Evolutionary conservation across 164 flowering plant species (phyloP).

Genomic region (Echeveria elegans): DNA sequence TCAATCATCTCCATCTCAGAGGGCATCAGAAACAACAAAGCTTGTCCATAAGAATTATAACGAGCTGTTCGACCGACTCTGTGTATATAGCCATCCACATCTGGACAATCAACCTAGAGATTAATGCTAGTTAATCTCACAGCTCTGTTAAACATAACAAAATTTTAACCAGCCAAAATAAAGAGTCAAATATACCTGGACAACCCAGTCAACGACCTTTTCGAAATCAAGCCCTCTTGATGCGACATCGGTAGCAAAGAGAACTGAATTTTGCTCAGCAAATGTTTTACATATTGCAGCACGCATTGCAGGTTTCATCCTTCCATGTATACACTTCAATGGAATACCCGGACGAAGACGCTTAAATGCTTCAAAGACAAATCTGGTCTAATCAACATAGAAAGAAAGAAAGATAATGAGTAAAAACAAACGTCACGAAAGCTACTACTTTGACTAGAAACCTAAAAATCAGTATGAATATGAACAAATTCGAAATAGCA

Average conservation of each 20-base stretch:
- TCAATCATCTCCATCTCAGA: conserved; percentile 74
- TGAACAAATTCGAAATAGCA: background rate
- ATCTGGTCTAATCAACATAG: conserved; percentile 46
- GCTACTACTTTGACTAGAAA: background rate
- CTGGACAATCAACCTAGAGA: conserved; percentile 89
- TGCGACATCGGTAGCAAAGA: conserved; percentile 83
- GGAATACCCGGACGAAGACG: conserved; percentile 92
- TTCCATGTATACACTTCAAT: conserved; percentile 81
- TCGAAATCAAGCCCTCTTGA: conserved; percentile 94
- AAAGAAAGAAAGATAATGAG: background rate
- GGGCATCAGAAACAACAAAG: conserved; percentile 68
- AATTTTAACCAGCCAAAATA: background rate
- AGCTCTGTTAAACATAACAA: background rate
- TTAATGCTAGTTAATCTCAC: background rate
- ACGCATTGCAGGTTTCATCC: conserved; percentile 70
- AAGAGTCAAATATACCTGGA: conserved; percentile 47
- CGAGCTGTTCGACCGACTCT: conserved; percentile 98
- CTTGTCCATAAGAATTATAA: conserved; percentile 55
- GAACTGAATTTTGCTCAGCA: conserved; percentile 60
- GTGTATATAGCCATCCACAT: conserved; percentile 82
- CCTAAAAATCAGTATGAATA: too few species aligned
- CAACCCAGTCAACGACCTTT: conserved; percentile 93
- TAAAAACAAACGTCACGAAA: background rate
- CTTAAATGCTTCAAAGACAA: conserved; percentile 82
- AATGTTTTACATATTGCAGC: conserved; percentile 65